Base-by-base conservation (phyloP, 1,284 basidiomycete genomes). In the Apiotrichum sp. region DNA sequence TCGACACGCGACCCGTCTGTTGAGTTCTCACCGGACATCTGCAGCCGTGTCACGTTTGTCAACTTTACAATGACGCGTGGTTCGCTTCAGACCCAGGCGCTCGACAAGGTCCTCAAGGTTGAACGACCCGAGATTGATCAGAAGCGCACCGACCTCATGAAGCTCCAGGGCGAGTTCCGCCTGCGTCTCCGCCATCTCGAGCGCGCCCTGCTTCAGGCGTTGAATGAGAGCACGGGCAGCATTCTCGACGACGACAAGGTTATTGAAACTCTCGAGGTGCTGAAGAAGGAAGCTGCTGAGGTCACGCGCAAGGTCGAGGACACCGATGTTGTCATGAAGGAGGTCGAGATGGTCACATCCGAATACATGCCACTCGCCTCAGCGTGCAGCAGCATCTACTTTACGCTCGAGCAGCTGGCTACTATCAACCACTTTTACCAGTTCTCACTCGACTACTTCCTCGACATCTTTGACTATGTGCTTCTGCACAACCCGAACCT, bases 11-110 rank as follows among this genome's bases (percentile, higher is more conserved):
- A 98, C 75, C 93, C 97, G 1, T 95, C 93, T 0, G 88, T 97
- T 61, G 93, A 97, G 68, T 97, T 98, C 77, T 90, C 95, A 22
- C 93, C 96, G 1, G 95, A 98, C 73, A 93, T 99, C 61, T 98
- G 95, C 81, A 96, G 92, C 79, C 86, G 96, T 58, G 96, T 98
- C 39, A 96, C 95, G 0, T 97, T 99, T 71, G 95, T 98, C 80
- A 99, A 99, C 80, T 99, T 99, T 77, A 98, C 95, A 14, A 98
- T 98, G 91, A 99, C 96, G 0, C 84, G 93, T 58, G 92, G 92
- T 74, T 97, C 93, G 82, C 81, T 99, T 39, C 95, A 98, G 76
- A 97, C 92, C 62, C 96, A 98, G 76, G 96, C 93, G 0, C 82
- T 98, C 49, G 93, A 97, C 72, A 93, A 97, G 74, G 93, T 98